Evolutionary conservation across 257 asterid species (phyloP), one percentile per base, ranked within the genome.

Genomic region (Thymus mandschuricus): DNA sequence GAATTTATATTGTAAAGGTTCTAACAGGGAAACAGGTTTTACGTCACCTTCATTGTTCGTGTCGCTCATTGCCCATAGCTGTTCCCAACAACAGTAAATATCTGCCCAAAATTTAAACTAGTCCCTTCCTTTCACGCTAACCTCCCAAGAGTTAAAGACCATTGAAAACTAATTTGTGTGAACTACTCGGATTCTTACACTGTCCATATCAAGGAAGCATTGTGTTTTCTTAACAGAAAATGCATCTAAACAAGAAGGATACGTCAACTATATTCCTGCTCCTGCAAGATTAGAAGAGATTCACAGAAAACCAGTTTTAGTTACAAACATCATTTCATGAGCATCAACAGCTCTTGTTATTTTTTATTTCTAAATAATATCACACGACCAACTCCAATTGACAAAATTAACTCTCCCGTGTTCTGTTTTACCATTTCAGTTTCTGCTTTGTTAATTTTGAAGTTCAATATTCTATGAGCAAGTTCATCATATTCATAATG

Each of bases 391-490:
- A 13, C 55, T 13, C 28, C 12, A 49, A 49, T 49, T n/a, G 52
- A 66, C 62, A 51, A 4, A 64, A 38, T 6, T 71, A 21, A 21
- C 60, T 67, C 41, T 21, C 13, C 21, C 46, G 10, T 5, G 64
- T 70, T 40, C 44, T 71, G 21, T 60, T 59, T 71, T 43, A 60
- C 41, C 10, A 43, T 50, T n/a, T 34, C 12, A 48, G 9, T 31
- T 38, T 30, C 56, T 52, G 10, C 34, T 48, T 62, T 49, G 6
- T 46, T 21, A 52, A 27, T 66, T 45, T 59, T 27, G 57, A 55
- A 28, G 64, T 29, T 59, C 57, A 62, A 27, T 52, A 48, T 40
- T 65, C 57, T 1, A 29, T 34, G 65, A 60, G 64, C 46, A 60
- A 59, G 34, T 59, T 67, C 48, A 11, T 69, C 3, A 58, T 31